phyloP scores from a whole-genome alignment of 352 stramenopile genomes.

The Globisporangium viniferum region DNA sequence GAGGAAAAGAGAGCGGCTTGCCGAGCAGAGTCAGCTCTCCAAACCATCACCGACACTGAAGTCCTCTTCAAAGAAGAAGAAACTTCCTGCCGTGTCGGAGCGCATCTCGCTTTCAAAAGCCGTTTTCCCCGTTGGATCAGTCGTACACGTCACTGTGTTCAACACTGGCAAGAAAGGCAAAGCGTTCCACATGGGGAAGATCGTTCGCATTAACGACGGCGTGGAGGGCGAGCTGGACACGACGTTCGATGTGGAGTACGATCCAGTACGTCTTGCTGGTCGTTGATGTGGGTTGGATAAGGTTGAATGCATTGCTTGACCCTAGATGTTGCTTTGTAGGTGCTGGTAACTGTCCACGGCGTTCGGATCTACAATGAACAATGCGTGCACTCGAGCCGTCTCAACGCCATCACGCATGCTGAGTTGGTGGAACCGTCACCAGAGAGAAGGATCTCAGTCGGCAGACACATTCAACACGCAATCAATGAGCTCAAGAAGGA shows the following conservation, averaged over 20 bases:
- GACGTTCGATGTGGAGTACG: conserved; percentile 51
- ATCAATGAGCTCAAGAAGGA: conserved; percentile 32
- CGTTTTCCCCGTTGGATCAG: conserved; percentile 38
- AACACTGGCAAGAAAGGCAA: conserved; percentile 11
- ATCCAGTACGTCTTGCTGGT: conserved; percentile 20
- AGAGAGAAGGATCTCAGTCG: conserved; percentile 20
- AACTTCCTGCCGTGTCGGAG: conserved; percentile 2
- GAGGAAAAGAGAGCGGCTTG: conserved; percentile 1
- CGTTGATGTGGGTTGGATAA: neutral
- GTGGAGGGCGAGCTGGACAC: conserved; percentile 13
- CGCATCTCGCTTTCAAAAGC: conserved; percentile 30
- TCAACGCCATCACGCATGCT: conserved; percentile 15
- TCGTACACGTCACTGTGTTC: conserved; percentile 32
- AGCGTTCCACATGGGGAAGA: conserved; percentile 23
- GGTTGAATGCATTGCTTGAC: neutral
- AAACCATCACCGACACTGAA: neutral
- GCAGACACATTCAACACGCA: conserved; percentile 25
- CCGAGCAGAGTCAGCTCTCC: neutral
- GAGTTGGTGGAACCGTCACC: conserved; percentile 10
- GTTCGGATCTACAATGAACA: conserved; percentile 29
- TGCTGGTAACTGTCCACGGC: conserved; percentile 21
- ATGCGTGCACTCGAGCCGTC: conserved; percentile 16
- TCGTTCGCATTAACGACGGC: conserved; percentile 31
- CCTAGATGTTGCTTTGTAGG: neutral
- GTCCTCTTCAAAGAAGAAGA: neutral